A percentile compares a stretch with the other conserved stretches of the same genome.
phyloP scores from a whole-genome alignment of 2,329 filamentous ascomycete genomes.

The Cryphonectria nitschkei region DNA sequence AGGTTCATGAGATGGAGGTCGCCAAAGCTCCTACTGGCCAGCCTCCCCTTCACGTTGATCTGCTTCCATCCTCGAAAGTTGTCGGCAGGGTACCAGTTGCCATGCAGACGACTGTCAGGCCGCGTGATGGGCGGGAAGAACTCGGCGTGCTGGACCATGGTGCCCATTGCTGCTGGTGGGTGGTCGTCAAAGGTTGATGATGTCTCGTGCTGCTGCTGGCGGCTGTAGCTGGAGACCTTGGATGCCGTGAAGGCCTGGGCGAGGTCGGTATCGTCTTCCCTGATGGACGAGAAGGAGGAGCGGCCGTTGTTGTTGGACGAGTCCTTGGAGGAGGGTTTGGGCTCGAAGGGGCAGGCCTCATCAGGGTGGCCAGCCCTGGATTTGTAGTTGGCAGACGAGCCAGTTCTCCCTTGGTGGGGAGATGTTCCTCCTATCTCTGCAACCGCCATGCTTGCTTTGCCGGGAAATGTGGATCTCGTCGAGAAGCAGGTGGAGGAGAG shows the following conservation, averaged over 20 bases:
- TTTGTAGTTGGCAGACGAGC: conserved; percentile 32
- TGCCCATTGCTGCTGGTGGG: conserved; percentile 46
- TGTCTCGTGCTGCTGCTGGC: conserved; percentile 43
- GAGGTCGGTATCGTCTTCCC: conserved; percentile 61
- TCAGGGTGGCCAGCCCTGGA: conserved; percentile 35
- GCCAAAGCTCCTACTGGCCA: conserved; percentile 64
- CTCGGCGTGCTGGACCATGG: conserved; percentile 47
- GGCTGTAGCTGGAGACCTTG: conserved; percentile 63
- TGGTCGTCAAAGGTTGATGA: conserved; percentile 53
- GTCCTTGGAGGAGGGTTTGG: conserved; percentile 39
- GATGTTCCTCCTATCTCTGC: conserved; percentile 24
- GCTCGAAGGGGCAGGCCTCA: conserved; percentile 29
- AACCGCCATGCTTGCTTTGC: conserved; percentile 30
- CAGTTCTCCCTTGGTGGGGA: conserved; percentile 19
- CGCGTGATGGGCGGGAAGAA: conserved; percentile 58
- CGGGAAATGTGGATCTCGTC: conserved; percentile 7
- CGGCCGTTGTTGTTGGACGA: conserved; percentile 38
- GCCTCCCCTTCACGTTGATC: conserved; percentile 61
- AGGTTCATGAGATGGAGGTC: conserved; percentile 60
- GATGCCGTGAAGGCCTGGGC: conserved; percentile 66
- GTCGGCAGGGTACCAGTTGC: conserved; percentile 61
- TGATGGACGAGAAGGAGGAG: conserved; percentile 65
- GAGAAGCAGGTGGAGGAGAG: background rate
- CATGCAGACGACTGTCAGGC: conserved; percentile 60
- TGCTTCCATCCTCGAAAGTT: conserved; percentile 66